Conservation (phyloP, 192 early-diverging fungal species). For the Backusella psychrophila region DNA sequence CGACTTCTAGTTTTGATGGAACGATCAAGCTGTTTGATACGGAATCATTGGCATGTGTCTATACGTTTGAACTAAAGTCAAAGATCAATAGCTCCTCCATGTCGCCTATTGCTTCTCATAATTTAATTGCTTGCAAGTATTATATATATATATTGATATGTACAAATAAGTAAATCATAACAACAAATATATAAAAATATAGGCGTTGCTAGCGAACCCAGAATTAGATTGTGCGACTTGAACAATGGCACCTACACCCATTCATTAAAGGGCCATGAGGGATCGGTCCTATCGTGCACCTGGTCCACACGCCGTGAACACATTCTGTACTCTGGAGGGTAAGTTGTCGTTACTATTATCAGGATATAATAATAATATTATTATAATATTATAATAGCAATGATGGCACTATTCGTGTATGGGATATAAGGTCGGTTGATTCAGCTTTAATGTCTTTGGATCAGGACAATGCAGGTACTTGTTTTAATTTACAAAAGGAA, state of each 20-base stretch:
- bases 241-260: slow-evolving; percentile 56
- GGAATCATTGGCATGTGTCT: slow-evolving; percentile 62
- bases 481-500: not conserved
- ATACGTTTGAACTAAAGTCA: slow-evolving; percentile 65
- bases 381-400: not conserved
- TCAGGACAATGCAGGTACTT: slow-evolving; percentile 49
- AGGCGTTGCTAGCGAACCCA: slow-evolving; percentile 62
- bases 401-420: slow-evolving; percentile 69
- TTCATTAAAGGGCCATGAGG: slow-evolving; percentile 59
- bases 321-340: slow-evolving; percentile 74
- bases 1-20: slow-evolving; percentile 73
- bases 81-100: slow-evolving; percentile 70
- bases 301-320: slow-evolving; percentile 80
- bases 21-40: slow-evolving; percentile 85
- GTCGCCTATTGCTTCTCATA: slow-evolving; percentile 73
- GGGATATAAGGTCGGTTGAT: slow-evolving; percentile 83
- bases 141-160: not conserved
- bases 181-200: not conserved
- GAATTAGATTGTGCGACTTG: slow-evolving; percentile 81
- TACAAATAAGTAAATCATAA: not conserved
- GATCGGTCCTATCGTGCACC: slow-evolving; percentile 51
- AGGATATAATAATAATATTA: not conserved
- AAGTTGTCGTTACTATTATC: not conserved
- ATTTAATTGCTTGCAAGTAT: slow-evolving; percentile 69
- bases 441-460: slow-evolving; percentile 63